phyloP scores from a whole-genome alignment of 768 basidiomycete species.

The Mycena filopes region DNA sequence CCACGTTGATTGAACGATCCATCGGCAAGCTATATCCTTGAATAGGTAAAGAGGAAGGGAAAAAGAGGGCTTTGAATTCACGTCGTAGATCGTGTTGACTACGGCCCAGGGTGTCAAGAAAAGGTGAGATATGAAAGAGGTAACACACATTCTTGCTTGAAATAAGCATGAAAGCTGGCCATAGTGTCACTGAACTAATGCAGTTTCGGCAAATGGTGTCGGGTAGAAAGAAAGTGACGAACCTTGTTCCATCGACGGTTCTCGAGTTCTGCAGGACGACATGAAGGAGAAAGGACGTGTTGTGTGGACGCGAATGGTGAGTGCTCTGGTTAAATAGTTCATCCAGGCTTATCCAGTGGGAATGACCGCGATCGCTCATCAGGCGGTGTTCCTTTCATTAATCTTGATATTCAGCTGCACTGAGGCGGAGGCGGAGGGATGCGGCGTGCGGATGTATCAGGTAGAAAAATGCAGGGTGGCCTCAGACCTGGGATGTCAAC shows the following conservation, averaged over 20 bases:
- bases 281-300: conserved; percentile 8
- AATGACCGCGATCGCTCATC: too few species aligned
- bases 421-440: too few species aligned
- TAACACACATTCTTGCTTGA: conserved; percentile 58
- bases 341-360: too few species aligned
- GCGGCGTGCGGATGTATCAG: too few species aligned
- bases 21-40: conserved; percentile 56
- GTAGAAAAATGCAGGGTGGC: too few species aligned
- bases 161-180: conserved; percentile 52
- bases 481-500: too few species aligned
- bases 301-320: background rate
- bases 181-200: conserved; percentile 38
- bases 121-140: background rate
- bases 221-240: background rate
- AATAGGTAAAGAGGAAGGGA: background rate
- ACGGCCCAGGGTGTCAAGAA: background rate
- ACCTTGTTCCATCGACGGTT: conserved; percentile 37
- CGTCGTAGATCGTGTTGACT: conserved; percentile 61
- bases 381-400: too few species aligned
- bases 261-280: conserved; percentile 21
- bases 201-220: background rate
- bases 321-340: background rate
- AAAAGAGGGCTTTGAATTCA: conserved; percentile 29
- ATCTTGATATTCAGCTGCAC: too few species aligned
- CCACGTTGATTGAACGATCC: conserved; percentile 60